Base-by-base conservation (phyloP, 495 filamentous ascomycete species). In the Neurospora tetrasperma region DNA sequence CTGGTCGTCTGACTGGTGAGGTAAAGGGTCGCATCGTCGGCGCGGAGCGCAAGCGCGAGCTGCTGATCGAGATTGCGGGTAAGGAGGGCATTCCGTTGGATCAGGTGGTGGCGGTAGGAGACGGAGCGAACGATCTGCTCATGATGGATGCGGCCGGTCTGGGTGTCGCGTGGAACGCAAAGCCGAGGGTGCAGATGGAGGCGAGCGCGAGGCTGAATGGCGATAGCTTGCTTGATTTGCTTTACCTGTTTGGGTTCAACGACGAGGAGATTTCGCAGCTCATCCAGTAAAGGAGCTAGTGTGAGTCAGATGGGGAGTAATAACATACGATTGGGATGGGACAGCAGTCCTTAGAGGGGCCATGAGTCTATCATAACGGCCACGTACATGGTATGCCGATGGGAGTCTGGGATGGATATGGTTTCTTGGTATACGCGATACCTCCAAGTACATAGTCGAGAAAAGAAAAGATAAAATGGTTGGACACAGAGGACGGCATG, bases 151-250 rank as follows among this genome's bases (percentile, higher is more conserved):
- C 89, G 69, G 95, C 96, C 20, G 96, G 95, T 6, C 81, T 98
- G 72, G 96, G 96, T 6, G 90, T 98, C 46, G 96, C 96, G 16
- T 97, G 94, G 88, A 92, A 94, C 80, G 96, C 96, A 35, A 99
- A 99, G 85, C 91, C 91, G 70, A 89, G 88, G 75, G 96, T 99
- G 72, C 96, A 99, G 84, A 87, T 91, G 79, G 90, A 92, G 77
- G 95, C 96, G 2, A 89, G 90, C 7, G 90, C 92, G 39, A 86
- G 93, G 70, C 80, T 98, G 70, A 98, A 99, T 78, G 89, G 92
- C 42, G 86, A 89, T 73, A 94, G 84, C 76, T 81, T 99, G 75
- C 81, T 90, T 71, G 93, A 98, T 83, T 80, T 99, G 74, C 86
- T 97, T 70, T 91, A 96, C 82, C 80, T 98, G 23, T 88, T 98